Percentiles rank a stretch among this genome's conserved stretches.
Evolutionary conservation across 257 asterid species (phyloP).

Genomic region (Lavandula angustifolia): DNA sequence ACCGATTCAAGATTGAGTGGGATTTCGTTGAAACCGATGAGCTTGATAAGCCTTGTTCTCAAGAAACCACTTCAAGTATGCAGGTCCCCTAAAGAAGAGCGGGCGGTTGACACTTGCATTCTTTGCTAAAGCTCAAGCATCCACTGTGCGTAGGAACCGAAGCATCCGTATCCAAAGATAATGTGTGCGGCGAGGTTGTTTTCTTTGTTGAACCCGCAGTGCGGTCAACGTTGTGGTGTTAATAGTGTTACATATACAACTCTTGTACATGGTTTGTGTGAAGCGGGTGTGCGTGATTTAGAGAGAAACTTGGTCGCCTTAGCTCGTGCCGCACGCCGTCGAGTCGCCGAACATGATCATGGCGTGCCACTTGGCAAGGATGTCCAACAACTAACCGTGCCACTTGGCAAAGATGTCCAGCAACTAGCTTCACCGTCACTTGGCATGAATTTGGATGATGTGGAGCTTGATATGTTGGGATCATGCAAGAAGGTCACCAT

Average conservation of each 20-base stretch:
- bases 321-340: slow-evolving; percentile 99
- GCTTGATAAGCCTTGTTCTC: slow-evolving; percentile 34
- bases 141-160: slow-evolving; percentile 27
- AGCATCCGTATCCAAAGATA: slow-evolving; percentile 37
- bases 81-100: slow-evolving; percentile 45
- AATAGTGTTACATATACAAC: no score
- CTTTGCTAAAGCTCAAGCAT: slow-evolving; percentile 32
- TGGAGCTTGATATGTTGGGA: no score
- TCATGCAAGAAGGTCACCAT: no score
- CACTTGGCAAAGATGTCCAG: slow-evolving; percentile 88
- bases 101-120: slow-evolving; percentile 40
- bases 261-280: no score
- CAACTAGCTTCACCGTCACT: slow-evolving; percentile 76
- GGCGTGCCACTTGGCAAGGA: no score
- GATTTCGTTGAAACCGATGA: slow-evolving; percentile 36
- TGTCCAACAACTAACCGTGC: no score
- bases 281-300: slow-evolving; percentile 97
- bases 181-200: slow-evolving; percentile 36
- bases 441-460: no score
- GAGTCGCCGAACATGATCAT: slow-evolving; percentile 85
- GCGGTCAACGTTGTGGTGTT: slow-evolving; percentile 30
- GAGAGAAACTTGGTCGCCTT: slow-evolving; percentile 96
- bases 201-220: slow-evolving; percentile 40
- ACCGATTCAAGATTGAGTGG: slow-evolving; percentile 34
- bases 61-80: slow-evolving; percentile 37